Conservation (phyloP, 257 asterid genomes). For the Coffea eugenioides region DNA sequence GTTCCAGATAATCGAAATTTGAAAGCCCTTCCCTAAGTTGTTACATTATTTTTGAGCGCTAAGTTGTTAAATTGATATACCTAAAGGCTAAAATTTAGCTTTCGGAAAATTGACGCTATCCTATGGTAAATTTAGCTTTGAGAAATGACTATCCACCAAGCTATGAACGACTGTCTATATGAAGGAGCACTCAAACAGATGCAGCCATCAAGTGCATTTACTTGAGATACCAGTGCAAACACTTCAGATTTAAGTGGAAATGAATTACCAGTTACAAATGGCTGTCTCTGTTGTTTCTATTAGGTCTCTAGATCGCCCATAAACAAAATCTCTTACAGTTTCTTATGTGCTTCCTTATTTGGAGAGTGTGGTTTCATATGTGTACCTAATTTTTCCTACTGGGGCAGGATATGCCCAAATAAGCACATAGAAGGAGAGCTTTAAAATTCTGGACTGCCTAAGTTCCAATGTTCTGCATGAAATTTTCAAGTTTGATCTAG, state of each 20-base stretch:
- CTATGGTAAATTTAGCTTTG: neutral
- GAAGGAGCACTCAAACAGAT: neutral
- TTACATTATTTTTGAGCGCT: neutral
- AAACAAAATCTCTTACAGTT: neutral
- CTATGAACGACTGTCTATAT: neutral
- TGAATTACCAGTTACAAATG: neutral
- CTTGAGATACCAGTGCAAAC: neutral
- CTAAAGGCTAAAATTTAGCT: neutral
- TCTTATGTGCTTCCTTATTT: neutral
- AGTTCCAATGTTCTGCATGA: neutral
- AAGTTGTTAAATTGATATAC: no score
- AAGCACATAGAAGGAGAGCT: neutral
- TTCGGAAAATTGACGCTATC: no score
- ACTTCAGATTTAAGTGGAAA: neutral
- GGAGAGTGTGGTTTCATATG: neutral
- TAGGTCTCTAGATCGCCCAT: neutral
- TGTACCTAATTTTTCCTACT: neutral
- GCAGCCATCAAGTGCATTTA: neutral
- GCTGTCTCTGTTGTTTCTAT: neutral
- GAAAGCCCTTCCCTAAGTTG: no score
- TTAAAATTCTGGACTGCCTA: neutral
- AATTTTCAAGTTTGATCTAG: neutral
- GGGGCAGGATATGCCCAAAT: neutral
- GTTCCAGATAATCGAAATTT: neutral
- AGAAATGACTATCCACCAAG: neutral